A percentile compares a stretch with the other conserved stretches of the same genome.
Evolutionary conservation across 768 basidiomycete genomes (phyloP).

Genomic region (Kwoniella bestiolae): DNA sequence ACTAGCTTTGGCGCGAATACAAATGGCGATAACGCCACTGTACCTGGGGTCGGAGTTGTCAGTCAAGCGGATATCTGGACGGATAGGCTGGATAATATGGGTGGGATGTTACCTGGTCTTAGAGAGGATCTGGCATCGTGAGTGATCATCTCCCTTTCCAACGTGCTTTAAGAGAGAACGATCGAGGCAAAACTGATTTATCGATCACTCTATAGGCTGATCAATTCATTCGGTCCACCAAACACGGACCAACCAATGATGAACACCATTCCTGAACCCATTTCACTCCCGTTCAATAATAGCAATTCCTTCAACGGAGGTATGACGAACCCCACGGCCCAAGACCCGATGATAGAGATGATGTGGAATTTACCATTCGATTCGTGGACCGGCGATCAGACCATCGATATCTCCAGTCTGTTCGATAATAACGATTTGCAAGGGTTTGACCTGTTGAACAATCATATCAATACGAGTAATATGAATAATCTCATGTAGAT

Average conservation of each 20-base stretch:
- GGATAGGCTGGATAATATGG: not conserved
- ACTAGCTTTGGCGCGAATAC: too few relatives aligned
- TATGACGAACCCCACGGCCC: not conserved
- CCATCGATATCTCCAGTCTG: not conserved
- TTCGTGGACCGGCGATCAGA: slow-evolving; percentile 4
- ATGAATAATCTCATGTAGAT: too few relatives aligned
- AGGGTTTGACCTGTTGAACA: not conserved
- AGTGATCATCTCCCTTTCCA: not conserved
- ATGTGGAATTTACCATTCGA: slow-evolving; percentile 11
- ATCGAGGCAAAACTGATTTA: too few relatives aligned
- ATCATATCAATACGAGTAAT: not conserved
- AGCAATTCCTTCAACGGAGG: not conserved
- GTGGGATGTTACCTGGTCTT: slow-evolving; percentile 1
- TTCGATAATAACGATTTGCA: not conserved
- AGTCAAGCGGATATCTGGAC: not conserved
- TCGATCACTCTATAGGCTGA: not conserved
- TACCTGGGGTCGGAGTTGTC: not conserved
- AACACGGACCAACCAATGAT: not conserved
- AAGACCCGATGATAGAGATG: not conserved
- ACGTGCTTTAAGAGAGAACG: too few relatives aligned
- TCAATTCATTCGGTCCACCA: not conserved
- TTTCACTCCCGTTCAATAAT: not conserved
- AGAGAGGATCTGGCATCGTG: slow-evolving; percentile 1
- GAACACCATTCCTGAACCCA: not conserved
- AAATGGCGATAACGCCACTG: not conserved